phyloP scores from a whole-genome alignment of 805 yeast species.

The Deakozyma indianensis region DNA sequence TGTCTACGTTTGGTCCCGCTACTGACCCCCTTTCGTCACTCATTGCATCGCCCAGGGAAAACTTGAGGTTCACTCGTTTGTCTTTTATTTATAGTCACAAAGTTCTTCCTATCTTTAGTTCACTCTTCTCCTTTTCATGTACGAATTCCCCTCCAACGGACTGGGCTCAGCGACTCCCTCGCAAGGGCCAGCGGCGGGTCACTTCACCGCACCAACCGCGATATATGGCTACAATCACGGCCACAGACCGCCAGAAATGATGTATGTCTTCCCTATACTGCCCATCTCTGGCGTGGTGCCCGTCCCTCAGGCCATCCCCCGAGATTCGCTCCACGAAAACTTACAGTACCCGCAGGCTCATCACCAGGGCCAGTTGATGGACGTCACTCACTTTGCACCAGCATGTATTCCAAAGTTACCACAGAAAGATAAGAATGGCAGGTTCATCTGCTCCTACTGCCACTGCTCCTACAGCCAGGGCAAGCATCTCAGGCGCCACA shows the following conservation, averaged over 20 bases:
- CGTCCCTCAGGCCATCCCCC: not conserved
- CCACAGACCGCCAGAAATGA: not conserved
- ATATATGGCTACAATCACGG: not conserved
- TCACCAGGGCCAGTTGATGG: not conserved
- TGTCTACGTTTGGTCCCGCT: no score
- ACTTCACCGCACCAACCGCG: not conserved
- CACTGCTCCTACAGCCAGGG: slow-evolving; percentile 79
- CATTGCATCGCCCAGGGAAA: no score
- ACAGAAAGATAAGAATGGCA: not conserved
- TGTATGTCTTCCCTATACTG: not conserved
- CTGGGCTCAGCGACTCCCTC: not conserved
- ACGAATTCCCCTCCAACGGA: not conserved
- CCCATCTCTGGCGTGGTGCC: not conserved
- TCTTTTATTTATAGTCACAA: no score
- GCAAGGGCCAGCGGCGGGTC: not conserved
- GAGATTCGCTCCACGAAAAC: not conserved
- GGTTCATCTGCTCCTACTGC: slow-evolving; percentile 34
- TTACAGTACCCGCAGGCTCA: not conserved
- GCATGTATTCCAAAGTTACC: not conserved
- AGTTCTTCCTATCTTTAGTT: no score
- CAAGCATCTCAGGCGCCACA: slow-evolving; percentile 85
- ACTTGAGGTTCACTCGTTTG: no score
- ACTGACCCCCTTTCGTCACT: no score
- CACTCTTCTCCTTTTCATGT: not conserved
- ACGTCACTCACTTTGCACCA: not conserved